A percentile compares a stretch with the other conserved stretches of the same genome.
Conservation (phyloP, 1,284 basidiomycete species). For the Moesziomyces sp. region DNA sequence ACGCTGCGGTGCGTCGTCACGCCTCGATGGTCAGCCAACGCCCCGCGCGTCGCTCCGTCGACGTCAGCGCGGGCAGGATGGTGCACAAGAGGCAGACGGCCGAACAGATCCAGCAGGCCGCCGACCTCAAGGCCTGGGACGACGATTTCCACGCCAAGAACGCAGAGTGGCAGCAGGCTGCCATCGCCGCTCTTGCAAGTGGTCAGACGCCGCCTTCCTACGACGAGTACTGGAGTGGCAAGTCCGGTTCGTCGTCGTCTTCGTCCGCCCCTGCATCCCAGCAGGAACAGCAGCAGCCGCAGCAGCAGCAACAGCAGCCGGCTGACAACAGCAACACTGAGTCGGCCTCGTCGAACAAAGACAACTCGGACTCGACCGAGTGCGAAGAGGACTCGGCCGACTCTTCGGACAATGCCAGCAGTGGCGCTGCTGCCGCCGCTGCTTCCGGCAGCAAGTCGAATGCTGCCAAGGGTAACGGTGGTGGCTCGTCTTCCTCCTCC, state of each 20-base stretch:
- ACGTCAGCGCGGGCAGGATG: constrained; percentile 26
- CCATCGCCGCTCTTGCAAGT: constrained; percentile 37
- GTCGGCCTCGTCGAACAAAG: constrained; percentile 17
- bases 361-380: constrained; percentile 21
- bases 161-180: constrained; percentile 55
- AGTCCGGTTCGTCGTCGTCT: constrained; percentile 55
- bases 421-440: constrained; percentile 20
- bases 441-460: constrained; percentile 36
- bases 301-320: constrained; percentile 1
- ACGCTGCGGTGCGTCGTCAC: constrained; percentile 38
- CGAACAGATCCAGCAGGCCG: constrained; percentile 38
- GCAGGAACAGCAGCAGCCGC: constrained; percentile 5
- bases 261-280: constrained; percentile 33
- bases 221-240: constrained; percentile 43
- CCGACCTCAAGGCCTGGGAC: constrained; percentile 39
- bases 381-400: constrained; percentile 16
- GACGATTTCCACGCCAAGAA: constrained; percentile 53
- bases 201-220: constrained; percentile 50
- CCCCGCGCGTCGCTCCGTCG: constrained; percentile 30
- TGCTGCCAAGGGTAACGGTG: constrained; percentile 10
- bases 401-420: constrained; percentile 2
- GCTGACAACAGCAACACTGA: background rate
- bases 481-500: constrained; percentile 51
- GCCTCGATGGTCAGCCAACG: constrained; percentile 22
- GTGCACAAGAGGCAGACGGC: constrained; percentile 38